phyloP scores from a whole-genome alignment of 805 yeast species.

The Candida chauliodis region DNA sequence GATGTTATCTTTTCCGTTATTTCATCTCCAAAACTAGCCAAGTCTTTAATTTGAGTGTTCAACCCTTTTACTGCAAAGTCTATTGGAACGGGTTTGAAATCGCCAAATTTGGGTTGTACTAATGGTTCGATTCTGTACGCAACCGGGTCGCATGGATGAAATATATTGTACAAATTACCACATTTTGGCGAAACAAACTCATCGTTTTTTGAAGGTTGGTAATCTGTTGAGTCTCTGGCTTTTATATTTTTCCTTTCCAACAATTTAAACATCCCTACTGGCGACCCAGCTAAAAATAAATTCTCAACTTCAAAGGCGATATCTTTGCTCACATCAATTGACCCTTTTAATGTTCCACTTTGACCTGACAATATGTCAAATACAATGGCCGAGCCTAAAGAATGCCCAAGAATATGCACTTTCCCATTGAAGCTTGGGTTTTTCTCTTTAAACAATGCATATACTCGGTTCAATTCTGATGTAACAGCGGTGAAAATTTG shows the following conservation, averaged over 20 bases:
- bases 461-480: slow-evolving; percentile 59
- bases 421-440: slow-evolving; percentile 78
- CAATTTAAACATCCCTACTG: slow-evolving; percentile 80
- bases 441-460: slow-evolving; percentile 50
- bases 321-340: slow-evolving; percentile 30
- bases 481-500: slow-evolving; percentile 63
- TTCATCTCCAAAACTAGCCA: slow-evolving; percentile 36
- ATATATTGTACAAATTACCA: slow-evolving; percentile 70
- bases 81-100: slow-evolving; percentile 51
- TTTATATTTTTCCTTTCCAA: slow-evolving; percentile 62
- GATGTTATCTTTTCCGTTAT: slow-evolving; percentile 30
- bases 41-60: slow-evolving; percentile 46
- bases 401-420: slow-evolving; percentile 84
- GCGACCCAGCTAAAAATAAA: slow-evolving; percentile 83
- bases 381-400: slow-evolving; percentile 82
- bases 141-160: slow-evolving; percentile 90
- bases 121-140: slow-evolving; percentile 89
- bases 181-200: slow-evolving; percentile 47
- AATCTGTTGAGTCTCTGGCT: slow-evolving; percentile 13
- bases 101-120: slow-evolving; percentile 47
- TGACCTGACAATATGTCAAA: slow-evolving; percentile 68
- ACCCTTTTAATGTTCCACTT: slow-evolving; percentile 17
- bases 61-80: slow-evolving; percentile 54
- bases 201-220: slow-evolving; percentile 15
- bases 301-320: slow-evolving; percentile 72